Conservation (phyloP, 176 grass and related monocot species). For the Luzula sylvatica region DNA sequence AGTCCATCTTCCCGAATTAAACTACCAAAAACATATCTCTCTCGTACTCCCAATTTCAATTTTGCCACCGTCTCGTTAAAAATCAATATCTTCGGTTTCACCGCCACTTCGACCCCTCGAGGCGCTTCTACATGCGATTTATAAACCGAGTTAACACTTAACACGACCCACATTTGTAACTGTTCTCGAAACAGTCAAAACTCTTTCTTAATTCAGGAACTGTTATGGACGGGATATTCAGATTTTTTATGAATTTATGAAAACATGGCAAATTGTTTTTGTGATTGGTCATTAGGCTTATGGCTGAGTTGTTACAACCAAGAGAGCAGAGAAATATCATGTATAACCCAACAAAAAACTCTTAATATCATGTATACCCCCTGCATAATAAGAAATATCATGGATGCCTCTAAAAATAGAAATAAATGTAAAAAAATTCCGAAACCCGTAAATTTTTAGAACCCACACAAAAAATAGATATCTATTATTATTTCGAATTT, state of each 20-base stretch:
- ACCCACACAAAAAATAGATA: too few relatives aligned
- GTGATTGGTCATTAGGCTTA: slow-evolving; percentile 47
- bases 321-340: slow-evolving; percentile 93
- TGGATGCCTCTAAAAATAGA: too few relatives aligned
- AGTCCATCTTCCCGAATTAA: slow-evolving; percentile 66
- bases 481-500: too few relatives aligned
- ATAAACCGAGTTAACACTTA: slow-evolving; percentile 40
- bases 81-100: slow-evolving; percentile 43
- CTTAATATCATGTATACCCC: too few relatives aligned
- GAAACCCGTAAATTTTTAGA: too few relatives aligned
- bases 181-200: slow-evolving; percentile 59
- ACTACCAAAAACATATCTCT: slow-evolving; percentile 75
- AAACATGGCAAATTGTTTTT: slow-evolving; percentile 28
- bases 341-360: too few relatives aligned
- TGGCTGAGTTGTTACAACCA: slow-evolving; percentile 69
- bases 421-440: too few relatives aligned
- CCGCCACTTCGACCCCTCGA: slow-evolving; percentile 41
- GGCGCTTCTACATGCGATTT: slow-evolving; percentile 50
- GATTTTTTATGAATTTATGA: slow-evolving; percentile 38
- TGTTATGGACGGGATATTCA: slow-evolving; percentile 76
- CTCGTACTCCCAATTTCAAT: slow-evolving; percentile 49
- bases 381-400: too few relatives aligned
- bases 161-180: slow-evolving; percentile 78
- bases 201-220: slow-evolving; percentile 49
- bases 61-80: slow-evolving; percentile 44